Conservation (phyloP, 805 yeast species). For the Lipomyces yamadae region DNA sequence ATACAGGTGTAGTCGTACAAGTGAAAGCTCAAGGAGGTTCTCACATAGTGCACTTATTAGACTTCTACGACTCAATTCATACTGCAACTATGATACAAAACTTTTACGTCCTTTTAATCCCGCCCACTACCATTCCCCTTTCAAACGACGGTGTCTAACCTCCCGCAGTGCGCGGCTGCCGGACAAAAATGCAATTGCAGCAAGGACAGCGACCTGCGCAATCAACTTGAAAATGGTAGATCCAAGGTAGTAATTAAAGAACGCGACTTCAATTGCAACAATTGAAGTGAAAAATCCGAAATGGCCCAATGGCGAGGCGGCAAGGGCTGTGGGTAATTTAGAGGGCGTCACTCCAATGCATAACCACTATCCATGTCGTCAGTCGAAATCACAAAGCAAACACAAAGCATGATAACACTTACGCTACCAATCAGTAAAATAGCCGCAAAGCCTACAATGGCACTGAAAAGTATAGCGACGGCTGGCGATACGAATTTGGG, state of each 20-base stretch:
- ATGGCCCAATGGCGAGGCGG: constrained; percentile 48
- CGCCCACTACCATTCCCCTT: constrained; percentile 33
- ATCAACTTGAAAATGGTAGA: constrained; percentile 66
- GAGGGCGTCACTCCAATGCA: constrained; percentile 38
- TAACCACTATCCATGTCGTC: constrained; percentile 34
- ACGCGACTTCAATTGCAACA: constrained; percentile 57
- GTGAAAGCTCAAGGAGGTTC: too few species aligned
- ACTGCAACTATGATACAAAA: background rate
- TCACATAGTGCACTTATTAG: too few species aligned
- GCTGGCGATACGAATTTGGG: constrained; percentile 57
- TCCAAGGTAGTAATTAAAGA: constrained; percentile 62
- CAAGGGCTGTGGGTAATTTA: constrained; percentile 41
- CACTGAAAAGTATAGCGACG: constrained; percentile 59
- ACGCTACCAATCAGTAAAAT: constrained; percentile 49
- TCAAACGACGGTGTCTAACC: constrained; percentile 41
- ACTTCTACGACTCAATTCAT: background rate
- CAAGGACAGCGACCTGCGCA: constrained; percentile 53
- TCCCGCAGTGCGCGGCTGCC: constrained; percentile 71
- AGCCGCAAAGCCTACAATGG: constrained; percentile 51
- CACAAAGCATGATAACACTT: constrained; percentile 10
- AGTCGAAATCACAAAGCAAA: background rate
- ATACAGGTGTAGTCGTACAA: background rate
- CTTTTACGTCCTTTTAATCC: background rate
- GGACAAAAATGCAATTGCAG: constrained; percentile 59
- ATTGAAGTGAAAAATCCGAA: constrained; percentile 56